phyloP scores from a whole-genome alignment of 805 yeast species.

The Kregervanrija pseudodelftensis region DNA sequence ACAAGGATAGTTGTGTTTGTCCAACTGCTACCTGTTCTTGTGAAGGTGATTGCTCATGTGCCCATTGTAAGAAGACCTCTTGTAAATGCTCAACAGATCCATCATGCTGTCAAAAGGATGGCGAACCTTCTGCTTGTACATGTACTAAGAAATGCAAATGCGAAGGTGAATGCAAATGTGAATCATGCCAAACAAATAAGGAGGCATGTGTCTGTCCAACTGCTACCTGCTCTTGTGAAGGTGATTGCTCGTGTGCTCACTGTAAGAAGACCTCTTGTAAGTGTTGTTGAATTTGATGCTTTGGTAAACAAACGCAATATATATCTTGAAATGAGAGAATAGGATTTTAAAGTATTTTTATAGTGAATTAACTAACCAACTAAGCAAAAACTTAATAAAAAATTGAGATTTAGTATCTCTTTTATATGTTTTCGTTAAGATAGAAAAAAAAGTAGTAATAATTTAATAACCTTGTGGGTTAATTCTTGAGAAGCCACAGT shows the following conservation, averaged over 20 bases:
- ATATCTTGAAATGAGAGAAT: background rate
- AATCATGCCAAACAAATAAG: slow-evolving; percentile 3
- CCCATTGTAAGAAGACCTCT: slow-evolving; percentile 1
- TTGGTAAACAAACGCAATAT: background rate
- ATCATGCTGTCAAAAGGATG: background rate
- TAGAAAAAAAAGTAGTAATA: background rate
- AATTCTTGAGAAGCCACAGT: too few relatives aligned
- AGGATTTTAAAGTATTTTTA: background rate
- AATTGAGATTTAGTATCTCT: background rate
- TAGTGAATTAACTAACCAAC: background rate
- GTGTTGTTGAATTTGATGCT: background rate
- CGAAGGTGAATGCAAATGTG: slow-evolving; percentile 9
- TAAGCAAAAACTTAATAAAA: background rate
- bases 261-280: slow-evolving; percentile 2
- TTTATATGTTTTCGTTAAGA: background rate
- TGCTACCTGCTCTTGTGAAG: background rate
- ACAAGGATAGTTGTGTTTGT: slow-evolving; percentile 7
- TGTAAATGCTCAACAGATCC: slow-evolving; percentile 1
- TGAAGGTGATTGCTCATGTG: slow-evolving; percentile 6
- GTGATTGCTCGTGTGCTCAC: slow-evolving; percentile 5
- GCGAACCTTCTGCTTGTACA: background rate
- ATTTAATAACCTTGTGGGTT: background rate
- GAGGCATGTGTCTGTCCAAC: background rate
- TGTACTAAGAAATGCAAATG: slow-evolving; percentile 1
- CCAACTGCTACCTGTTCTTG: slow-evolving; percentile 8